phyloP scores from a whole-genome alignment of 1,284 basidiomycete genomes.

The Cutaneotrichosporon sp. region DNA sequence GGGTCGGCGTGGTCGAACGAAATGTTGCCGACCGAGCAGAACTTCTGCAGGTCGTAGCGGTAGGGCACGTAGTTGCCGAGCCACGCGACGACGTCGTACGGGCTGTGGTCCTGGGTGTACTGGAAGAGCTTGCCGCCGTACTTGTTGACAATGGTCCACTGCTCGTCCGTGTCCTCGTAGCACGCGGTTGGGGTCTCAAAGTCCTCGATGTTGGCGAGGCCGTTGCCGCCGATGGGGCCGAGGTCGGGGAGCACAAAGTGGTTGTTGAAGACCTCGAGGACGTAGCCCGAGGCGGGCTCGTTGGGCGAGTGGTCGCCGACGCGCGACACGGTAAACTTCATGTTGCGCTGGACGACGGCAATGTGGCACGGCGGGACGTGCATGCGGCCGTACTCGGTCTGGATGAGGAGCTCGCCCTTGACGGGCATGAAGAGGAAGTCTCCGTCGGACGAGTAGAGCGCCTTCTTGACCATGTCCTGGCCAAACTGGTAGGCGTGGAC shows the following conservation, averaged over 20 bases:
- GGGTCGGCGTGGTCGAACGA: constrained; percentile 57
- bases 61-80: constrained; percentile 70
- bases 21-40: constrained; percentile 66
- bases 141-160: constrained; percentile 57
- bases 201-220: constrained; percentile 65
- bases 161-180: constrained; percentile 60
- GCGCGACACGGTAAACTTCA: constrained; percentile 63
- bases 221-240: constrained; percentile 65
- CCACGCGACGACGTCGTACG: constrained; percentile 67
- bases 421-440: constrained; percentile 69
- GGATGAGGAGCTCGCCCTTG: constrained; percentile 65
- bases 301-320: constrained; percentile 11
- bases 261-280: constrained; percentile 65
- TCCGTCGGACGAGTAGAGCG: constrained; percentile 68
- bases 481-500: constrained; percentile 67
- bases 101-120: constrained; percentile 55
- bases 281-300: constrained; percentile 50
- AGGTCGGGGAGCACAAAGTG: constrained; percentile 68
- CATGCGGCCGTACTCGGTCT: constrained; percentile 69
- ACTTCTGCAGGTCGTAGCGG: constrained; percentile 69
- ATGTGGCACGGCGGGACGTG: constrained; percentile 68
- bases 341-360: constrained; percentile 65
- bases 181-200: constrained; percentile 65
- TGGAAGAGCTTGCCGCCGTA: constrained; percentile 36
- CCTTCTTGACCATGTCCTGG: constrained; percentile 64